phyloP scores from a whole-genome alignment of 106 monocot genomes.

The Posidonia australis region DNA sequence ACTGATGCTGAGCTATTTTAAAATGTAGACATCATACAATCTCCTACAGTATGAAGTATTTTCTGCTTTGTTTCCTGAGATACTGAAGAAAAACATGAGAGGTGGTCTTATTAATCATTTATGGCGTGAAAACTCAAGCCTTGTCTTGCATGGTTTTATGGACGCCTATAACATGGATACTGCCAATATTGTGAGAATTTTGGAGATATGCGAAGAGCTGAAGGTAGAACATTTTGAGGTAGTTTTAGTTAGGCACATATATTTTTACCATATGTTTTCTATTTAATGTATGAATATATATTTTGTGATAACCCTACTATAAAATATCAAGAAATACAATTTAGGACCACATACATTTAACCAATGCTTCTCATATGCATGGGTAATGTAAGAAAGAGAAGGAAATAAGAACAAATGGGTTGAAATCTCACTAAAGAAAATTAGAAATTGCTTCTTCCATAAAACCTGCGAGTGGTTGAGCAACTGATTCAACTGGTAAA shows the following conservation, averaged over 20 bases:
- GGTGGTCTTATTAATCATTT: conserved; percentile 34
- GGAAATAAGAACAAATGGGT: too few species aligned
- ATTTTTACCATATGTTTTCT: too few species aligned
- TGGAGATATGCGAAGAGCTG: conserved; percentile 69
- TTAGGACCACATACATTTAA: too few species aligned
- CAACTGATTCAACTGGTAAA: too few species aligned
- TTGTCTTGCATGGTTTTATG: conserved; percentile 63
- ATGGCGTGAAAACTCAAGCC: conserved; percentile 53
- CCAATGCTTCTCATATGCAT: too few species aligned
- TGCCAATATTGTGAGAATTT: conserved; percentile 35
- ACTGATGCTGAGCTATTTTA: not conserved
- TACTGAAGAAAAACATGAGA: conserved; percentile 50
- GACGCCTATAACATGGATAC: conserved; percentile 32
- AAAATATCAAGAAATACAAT: too few species aligned
- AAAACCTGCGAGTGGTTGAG: too few species aligned
- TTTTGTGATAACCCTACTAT: too few species aligned
- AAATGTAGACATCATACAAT: conserved; percentile 70
- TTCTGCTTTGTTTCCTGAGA: conserved; percentile 47
- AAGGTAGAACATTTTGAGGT: conserved; percentile 42
- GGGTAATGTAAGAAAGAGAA: too few species aligned
- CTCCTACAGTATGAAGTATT: conserved; percentile 72
- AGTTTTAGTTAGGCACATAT: not conserved
- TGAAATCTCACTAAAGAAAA: too few species aligned
- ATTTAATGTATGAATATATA: too few species aligned
- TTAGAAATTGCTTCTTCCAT: too few species aligned